phyloP scores from a whole-genome alignment of 805 yeast species.

The Tetrapisispora pingtungensis region DNA sequence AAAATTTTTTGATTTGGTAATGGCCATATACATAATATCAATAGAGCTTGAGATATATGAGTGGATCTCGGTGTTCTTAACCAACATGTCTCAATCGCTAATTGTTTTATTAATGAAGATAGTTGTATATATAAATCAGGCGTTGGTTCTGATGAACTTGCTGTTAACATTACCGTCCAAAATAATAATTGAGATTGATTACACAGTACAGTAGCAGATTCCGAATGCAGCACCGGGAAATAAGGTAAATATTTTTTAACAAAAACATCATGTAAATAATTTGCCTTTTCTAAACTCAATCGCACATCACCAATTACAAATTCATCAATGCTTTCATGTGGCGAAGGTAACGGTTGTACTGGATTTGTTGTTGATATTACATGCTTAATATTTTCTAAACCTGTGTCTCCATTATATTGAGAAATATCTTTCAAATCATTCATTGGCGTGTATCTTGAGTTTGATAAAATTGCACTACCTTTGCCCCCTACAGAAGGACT shows the following conservation, averaged over 20 bases:
- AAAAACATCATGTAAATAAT: constrained; percentile 61
- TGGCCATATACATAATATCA: constrained; percentile 86
- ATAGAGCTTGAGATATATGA: constrained; percentile 81
- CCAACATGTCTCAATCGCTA: constrained; percentile 91
- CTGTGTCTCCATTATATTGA: not conserved
- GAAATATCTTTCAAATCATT: not conserved
- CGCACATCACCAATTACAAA: constrained; percentile 69
- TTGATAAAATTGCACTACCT: not conserved
- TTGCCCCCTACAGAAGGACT: not conserved
- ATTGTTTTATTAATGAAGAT: constrained; percentile 68
- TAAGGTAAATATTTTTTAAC: constrained; percentile 59
- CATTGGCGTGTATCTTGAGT: not conserved
- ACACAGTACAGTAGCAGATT: constrained; percentile 64
- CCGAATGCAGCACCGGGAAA: constrained; percentile 67
- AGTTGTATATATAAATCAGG: constrained; percentile 70
- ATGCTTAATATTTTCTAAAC: constrained; percentile 4
- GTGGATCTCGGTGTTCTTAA: constrained; percentile 87
- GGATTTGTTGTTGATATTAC: constrained; percentile 24
- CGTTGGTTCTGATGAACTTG: constrained; percentile 77
- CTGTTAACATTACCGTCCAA: constrained; percentile 86
- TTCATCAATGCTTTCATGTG: constrained; percentile 38
- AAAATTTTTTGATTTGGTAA: constrained; percentile 83
- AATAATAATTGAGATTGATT: constrained; percentile 75
- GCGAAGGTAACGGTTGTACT: constrained; percentile 23
- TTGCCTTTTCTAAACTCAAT: constrained; percentile 57